Conservation (phyloP, 495 filamentous ascomycete species). For the Aspergillus leporis region DNA sequence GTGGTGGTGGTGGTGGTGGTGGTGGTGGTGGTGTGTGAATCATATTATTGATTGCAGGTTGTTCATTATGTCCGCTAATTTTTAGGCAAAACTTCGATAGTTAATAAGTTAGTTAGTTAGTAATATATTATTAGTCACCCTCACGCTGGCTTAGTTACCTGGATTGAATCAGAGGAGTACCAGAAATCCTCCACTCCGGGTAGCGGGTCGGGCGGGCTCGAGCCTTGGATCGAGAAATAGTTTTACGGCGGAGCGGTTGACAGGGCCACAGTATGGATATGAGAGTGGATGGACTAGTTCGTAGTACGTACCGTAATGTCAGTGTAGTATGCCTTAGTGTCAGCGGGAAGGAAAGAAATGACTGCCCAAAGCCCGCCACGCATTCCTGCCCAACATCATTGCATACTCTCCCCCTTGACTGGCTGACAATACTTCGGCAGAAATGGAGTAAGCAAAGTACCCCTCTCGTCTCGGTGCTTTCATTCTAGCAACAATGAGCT, state of each 20-base stretch:
- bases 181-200: neutral
- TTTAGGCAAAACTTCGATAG: neutral
- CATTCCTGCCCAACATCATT: slow-evolving; percentile 45
- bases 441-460: neutral
- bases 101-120: too few relatives aligned
- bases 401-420: slow-evolving; percentile 11
- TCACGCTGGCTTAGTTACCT: neutral
- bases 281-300: neutral
- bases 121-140: neutral
- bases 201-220: slow-evolving; percentile 8
- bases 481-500: neutral
- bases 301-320: slow-evolving; percentile 2
- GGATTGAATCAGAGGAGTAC: neutral
- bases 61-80: neutral
- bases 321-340: slow-evolving; percentile 5
- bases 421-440: slow-evolving; percentile 9
- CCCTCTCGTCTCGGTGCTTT: neutral
- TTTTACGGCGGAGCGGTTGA: slow-evolving; percentile 1
- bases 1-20: too few relatives aligned
- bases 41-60: neutral
- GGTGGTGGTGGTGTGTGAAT: neutral
- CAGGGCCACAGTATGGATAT: neutral
- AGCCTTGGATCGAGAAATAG: slow-evolving; percentile 8
- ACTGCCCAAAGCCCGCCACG: slow-evolving; percentile 42
- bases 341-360: slow-evolving; percentile 9